Conservation (phyloP, 495 filamentous ascomycete species). For the Tetracladium marchalianum region DNA sequence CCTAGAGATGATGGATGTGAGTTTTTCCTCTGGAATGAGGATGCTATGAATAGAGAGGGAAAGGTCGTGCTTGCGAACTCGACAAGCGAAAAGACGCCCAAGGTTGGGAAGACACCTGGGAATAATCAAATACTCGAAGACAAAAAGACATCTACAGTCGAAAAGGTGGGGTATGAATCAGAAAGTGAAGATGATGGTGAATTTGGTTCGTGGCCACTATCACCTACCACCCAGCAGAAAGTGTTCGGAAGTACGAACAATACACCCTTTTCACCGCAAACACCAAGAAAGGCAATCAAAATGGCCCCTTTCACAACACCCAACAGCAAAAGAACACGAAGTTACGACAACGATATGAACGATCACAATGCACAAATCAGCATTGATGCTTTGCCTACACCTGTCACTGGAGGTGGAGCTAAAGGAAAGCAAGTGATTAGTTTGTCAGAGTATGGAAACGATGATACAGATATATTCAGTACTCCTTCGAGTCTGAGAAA, state of each 20-base stretch:
- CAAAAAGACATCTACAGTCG: not conserved
- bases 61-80: conserved; percentile 37
- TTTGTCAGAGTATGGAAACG: not conserved
- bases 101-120: conserved; percentile 3
- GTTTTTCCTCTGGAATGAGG: conserved; percentile 64
- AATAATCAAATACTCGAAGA: not conserved
- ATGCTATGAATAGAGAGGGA: conserved; percentile 48
- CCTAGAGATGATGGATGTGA: conserved; percentile 35
- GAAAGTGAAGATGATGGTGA: conserved; percentile 9
- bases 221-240: conserved; percentile 10
- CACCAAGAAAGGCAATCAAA: conserved; percentile 33
- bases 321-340: conserved; percentile 37
- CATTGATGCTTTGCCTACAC: conserved; percentile 12
- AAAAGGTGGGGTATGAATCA: not conserved
- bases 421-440: not conserved
- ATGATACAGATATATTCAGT: conserved; percentile 19
- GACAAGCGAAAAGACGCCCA: conserved; percentile 18
- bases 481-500: conserved; percentile 19
- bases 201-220: conserved; percentile 11
- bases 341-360: conserved; percentile 18
- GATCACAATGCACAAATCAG: too few relatives aligned
- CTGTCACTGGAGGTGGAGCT: conserved; percentile 6
- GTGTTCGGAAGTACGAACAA: conserved; percentile 10
- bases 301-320: conserved; percentile 38
- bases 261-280: conserved; percentile 22